These are phyloP conservation scores for Adenanthera pavonina DNA, from an alignment of 306 rosid genomes.

Conservation along the genomic window DNA sequence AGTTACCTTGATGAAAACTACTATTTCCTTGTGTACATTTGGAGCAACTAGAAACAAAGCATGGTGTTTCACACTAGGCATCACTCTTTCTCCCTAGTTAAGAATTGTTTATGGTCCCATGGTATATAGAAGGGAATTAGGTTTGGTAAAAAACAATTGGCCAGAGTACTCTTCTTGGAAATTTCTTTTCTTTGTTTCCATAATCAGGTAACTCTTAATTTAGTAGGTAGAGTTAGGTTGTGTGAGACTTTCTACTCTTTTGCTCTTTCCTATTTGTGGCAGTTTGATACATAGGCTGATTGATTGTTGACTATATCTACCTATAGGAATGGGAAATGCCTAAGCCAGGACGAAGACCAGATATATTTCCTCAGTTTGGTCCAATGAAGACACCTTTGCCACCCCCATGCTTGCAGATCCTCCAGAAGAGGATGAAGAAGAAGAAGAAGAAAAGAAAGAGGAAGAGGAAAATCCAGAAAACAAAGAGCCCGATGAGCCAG, in stretches of 20 bases:
- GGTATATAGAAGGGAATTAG: not conserved
- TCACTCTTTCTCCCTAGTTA: not conserved
- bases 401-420: conserved; percentile 57
- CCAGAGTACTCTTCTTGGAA: not conserved
- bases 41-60: not conserved
- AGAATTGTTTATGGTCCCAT: conserved; percentile 10
- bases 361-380: conserved; percentile 61
- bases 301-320: conserved; percentile 11
- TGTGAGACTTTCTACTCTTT: not conserved
- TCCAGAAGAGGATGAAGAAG: conserved; percentile 56
- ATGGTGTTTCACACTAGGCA: not conserved
- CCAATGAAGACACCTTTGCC: conserved; percentile 68
- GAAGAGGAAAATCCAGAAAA: conserved; percentile 52
- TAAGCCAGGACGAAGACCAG: conserved; percentile 59
- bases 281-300: conserved; percentile 8
- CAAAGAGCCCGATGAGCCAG: conserved; percentile 49
- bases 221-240: not conserved
- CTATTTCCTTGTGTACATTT: conserved; percentile 16
- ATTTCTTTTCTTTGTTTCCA: not conserved
- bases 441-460: conserved; percentile 46
- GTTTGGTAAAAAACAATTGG: not conserved
- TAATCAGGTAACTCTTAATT: not conserved
- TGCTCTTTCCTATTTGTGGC: not conserved
- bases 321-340: conserved; percentile 57
- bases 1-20: not conserved